Evolutionary conservation across 2,329 filamentous ascomycete species (phyloP), one percentile per base, ranked within the genome.

Genomic region (Monosporascus sp.): DNA sequence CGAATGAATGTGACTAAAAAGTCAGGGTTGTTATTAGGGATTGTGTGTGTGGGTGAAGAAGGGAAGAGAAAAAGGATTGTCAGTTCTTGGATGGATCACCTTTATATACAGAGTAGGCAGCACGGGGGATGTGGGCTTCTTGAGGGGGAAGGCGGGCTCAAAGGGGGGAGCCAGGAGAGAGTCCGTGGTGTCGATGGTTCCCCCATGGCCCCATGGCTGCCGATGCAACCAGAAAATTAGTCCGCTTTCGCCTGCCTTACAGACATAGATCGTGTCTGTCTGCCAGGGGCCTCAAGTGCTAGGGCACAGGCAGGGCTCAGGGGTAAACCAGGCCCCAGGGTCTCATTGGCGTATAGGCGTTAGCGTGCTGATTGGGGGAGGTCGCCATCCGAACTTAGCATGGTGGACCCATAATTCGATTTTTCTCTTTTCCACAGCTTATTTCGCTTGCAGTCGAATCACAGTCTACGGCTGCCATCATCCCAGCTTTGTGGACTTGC

Each of bases 1-100:
- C 76, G 79, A 81, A 71, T 79, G 79, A 72, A 81, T 75, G 75
- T 80, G 79, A 82, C 79, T 78, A 64, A 73, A 75, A 70, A 78
- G 77, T 78, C 77, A 76, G 73, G 74, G 70, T 72, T 52, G 65
- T 65, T 59, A 64, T 68, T 68, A 60, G 69, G 64, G 74, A 73
- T 62, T 63, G 76, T 74, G 74, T 74, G 74, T 73, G 76, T 76
- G 76, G 72, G 77, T 77, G 73, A 75, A 65, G 73, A 46, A 73
- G 65, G 51, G 56, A 65, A 58, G 59, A 64, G 58, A 58, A 60
- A 61, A 61, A 59, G 57, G 60, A 68, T 65, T 67, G 60, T 56
- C 63, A 66, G 70, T 69, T 71, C 66, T 68, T 69, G 67, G 69
- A 62, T 60, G 66, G 68, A 56, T 60, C 45, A 56, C 63, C 64